Percentiles rank a stretch among this genome's conserved stretches.
Conservation (phyloP, 2,329 filamentous ascomycete genomes). For the Trichoderma citrinoviride region DNA sequence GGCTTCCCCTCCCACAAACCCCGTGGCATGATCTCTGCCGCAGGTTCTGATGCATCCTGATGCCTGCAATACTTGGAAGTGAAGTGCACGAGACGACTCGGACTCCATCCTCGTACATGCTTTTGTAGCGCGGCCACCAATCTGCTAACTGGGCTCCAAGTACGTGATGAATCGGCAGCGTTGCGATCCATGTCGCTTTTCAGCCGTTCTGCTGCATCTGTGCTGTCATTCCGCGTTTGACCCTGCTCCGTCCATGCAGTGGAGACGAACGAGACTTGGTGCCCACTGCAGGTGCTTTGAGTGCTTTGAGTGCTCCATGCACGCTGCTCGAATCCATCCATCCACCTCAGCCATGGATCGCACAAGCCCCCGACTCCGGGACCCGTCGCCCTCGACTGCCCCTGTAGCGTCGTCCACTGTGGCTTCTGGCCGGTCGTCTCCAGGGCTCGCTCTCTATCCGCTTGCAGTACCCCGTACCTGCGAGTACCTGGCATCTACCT, state of each 20-base stretch:
- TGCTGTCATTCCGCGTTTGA: background rate
- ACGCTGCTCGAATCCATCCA: background rate
- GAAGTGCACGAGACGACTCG: too few species aligned
- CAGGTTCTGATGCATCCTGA: too few species aligned
- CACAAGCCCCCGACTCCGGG: background rate
- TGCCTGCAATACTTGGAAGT: too few species aligned
- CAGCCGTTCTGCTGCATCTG: background rate
- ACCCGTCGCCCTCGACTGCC: too few species aligned
- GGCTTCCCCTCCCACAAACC: background rate
- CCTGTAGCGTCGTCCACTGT: too few species aligned
- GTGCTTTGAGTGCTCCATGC: background rate
- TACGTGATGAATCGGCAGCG: background rate
- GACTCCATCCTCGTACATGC: too few species aligned
- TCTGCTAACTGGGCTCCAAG: too few species aligned
- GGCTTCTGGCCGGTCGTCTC: too few species aligned
- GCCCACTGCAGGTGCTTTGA: background rate
- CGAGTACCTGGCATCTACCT: background rate
- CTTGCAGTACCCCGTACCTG: constrained; percentile 1
- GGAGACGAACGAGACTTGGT: too few species aligned
- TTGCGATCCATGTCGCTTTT: background rate
- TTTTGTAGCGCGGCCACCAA: too few species aligned
- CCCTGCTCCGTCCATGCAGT: too few species aligned
- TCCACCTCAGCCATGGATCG: too few species aligned
- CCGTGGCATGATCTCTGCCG: background rate
- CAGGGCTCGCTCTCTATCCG: background rate